Conservation (phyloP, 2,329 filamentous ascomycete species). For the Thelonectria blattea region DNA sequence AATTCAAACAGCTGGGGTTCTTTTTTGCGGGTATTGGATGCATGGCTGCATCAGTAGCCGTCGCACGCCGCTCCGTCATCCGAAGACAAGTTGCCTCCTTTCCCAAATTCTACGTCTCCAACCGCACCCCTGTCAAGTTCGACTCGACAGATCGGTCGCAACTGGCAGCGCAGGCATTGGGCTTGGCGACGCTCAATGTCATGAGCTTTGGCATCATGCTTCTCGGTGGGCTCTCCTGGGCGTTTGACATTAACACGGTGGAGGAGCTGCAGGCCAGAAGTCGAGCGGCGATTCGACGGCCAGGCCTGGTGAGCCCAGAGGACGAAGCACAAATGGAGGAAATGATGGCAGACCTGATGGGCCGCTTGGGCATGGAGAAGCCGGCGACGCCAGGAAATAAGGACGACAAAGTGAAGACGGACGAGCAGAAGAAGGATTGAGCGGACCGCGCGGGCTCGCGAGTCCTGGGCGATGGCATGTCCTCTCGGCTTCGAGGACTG, state of each 20-base stretch:
- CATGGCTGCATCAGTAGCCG: constrained; percentile 71
- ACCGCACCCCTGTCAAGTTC: constrained; percentile 44
- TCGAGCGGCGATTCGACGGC: constrained; percentile 49
- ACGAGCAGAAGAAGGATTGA: constrained; percentile 23
- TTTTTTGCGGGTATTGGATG: constrained; percentile 79
- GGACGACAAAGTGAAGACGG: constrained; percentile 17
- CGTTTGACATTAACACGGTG: constrained; percentile 74
- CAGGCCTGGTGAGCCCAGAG: constrained; percentile 45
- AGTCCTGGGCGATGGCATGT: neutral
- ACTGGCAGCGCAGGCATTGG: constrained; percentile 83
- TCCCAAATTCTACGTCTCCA: constrained; percentile 76
- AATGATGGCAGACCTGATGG: constrained; percentile 65
- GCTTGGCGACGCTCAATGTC: constrained; percentile 87
- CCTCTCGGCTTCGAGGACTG: constrained; percentile 6
- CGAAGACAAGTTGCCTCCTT: constrained; percentile 65
- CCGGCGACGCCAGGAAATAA: constrained; percentile 23
- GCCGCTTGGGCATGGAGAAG: constrained; percentile 51
- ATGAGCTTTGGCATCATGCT: constrained; percentile 75
- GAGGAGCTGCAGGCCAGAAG: constrained; percentile 66
- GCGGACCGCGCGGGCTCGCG: neutral
- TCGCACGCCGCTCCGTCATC: constrained; percentile 74
- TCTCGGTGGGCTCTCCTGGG: constrained; percentile 76
- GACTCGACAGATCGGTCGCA: constrained; percentile 48
- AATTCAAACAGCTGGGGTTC: constrained; percentile 67
- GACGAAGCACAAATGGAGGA: constrained; percentile 67